Evolutionary conservation across 2,329 filamentous ascomycete genomes (phyloP).

Genomic region (Aureobasidium sp.): DNA sequence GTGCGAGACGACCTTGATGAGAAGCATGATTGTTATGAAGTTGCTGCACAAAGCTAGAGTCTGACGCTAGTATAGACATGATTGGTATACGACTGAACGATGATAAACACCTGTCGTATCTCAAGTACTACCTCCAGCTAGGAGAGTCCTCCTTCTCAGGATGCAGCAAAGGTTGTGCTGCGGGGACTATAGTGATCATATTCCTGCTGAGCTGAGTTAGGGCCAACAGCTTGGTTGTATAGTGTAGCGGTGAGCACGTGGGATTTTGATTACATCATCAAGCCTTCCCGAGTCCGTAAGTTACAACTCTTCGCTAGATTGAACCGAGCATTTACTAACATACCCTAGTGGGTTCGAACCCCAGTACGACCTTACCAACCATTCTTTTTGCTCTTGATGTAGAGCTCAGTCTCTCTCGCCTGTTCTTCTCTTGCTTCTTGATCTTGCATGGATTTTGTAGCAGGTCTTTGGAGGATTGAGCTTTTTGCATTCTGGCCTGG

Average conservation of each 20-base stretch:
- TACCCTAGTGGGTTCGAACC: neutral
- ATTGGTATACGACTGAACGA: neutral
- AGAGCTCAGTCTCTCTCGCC: neutral
- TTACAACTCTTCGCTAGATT: neutral
- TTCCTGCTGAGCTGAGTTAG: too few species aligned
- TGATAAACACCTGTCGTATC: too few species aligned
- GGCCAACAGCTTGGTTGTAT: neutral
- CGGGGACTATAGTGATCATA: too few species aligned
- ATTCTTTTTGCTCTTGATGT: neutral
- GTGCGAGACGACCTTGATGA: neutral
- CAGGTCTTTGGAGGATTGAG: neutral
- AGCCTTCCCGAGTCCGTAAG: slow-evolving; percentile 1
- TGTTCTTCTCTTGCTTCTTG: too few species aligned
- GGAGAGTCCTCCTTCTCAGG: too few species aligned
- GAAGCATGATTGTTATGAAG: neutral
- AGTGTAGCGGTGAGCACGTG: slow-evolving; percentile 15
- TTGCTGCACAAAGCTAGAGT: neutral
- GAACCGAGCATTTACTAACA: neutral
- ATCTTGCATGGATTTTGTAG: rapidly evolving
- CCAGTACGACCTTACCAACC: neutral
- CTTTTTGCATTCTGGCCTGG: neutral
- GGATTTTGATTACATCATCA: slow-evolving; percentile 3
- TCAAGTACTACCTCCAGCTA: too few species aligned
- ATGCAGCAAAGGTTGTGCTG: too few species aligned
- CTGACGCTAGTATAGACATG: neutral